Evolutionary conservation across 495 filamentous ascomycete species (phyloP), one percentile per base, ranked within the genome.

Genomic region (Penicillium canescens): DNA sequence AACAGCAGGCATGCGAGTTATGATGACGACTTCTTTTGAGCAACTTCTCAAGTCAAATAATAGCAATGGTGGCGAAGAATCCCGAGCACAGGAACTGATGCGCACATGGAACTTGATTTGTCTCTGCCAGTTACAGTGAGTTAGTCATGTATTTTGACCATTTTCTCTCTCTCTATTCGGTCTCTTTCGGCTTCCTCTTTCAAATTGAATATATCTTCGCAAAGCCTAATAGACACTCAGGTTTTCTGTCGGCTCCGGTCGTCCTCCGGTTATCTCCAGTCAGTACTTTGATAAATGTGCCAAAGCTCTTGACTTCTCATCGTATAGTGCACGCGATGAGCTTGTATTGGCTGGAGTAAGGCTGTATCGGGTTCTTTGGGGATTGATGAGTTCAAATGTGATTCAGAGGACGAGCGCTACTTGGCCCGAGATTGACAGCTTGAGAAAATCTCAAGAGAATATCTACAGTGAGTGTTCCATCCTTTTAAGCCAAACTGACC

Each of bases 21-120:
- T 61, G 23, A 52, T 54, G 26, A 57, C 45, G 1, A 61, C 58
- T 2, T 36, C 39, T 11, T 61, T 61, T 43, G 58, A 54, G 9
- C 28, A 49, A 4, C 24, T 61, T 10, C 13, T 54, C 13, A 43
- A 52, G 14, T 14, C 39, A 38, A 31, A 14, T n/a, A 39, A 26
- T 11, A 16, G 2, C 5, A 39, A 26, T 11, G 12, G 2, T 4
- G n/a, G 14, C 6, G 21, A 61, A 23, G 23, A 45, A 5, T n/a
- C 14, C 18, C 24, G 33, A 9, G 45, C 58, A 18, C 45, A 46
- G 16, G 54, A 57, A n/a, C 14, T 54, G 1, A 26, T 57, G 14
- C 58, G 58, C 4, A 61, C 58, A 11, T 61, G 58, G 58, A 57
- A 61, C 18, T 36, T 61, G 37, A 56, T 61, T 11, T 61, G 58